Base-by-base conservation (phyloP, 2,329 filamentous ascomycete species). In the Aspergillus sp. region DNA sequence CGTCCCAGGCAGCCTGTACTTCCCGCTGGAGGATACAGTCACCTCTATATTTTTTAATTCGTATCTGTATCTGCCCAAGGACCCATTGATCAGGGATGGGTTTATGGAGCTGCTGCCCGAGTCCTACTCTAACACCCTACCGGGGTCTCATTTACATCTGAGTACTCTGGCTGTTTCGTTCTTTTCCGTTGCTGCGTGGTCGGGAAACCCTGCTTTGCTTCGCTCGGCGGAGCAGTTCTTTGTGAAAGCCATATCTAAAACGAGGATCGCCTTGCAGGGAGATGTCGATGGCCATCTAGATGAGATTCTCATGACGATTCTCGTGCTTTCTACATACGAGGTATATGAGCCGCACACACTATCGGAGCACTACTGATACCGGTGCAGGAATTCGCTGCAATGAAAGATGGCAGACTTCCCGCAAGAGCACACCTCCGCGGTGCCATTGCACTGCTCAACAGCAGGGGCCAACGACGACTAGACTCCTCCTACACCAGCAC, bases 171-270 rank as follows among this genome's bases (percentile, higher is more conserved):
- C 65, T 1, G 59, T 68, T 22, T 59, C 60, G n/a, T 65, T 60
- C 47, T 66, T 66, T 44, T 60, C 63, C 1, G 60, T 66, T 33
- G 59, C 61, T 10, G 64, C 65, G 3, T 68, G 64, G 65, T 66
- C 65, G 2, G 63, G 62, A 0, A 60, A 66, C 22, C 52, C 46
- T 2, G 44, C 52, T 9, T 60, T 66, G 19, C 56, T 67, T 2
- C 52, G 47, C 3, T 51, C 49, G 4, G 56, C 65, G 4, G 60
- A 65, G 44, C 57, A 57, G 19, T 60, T 56, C 38, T 67, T 65
- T 46, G 52, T 54, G 8, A 57, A 53, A 24, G 60, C 65, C 1
- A 51, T 68, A 13, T 58, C 63, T 0, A 60, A 60, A n/a, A 61
- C 62, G 8, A 58, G 65, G 19, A 44, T 56, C 10, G 56, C 63